Conservation (phyloP, 2,329 filamentous ascomycete genomes). For the Acrocalymma vagum region DNA sequence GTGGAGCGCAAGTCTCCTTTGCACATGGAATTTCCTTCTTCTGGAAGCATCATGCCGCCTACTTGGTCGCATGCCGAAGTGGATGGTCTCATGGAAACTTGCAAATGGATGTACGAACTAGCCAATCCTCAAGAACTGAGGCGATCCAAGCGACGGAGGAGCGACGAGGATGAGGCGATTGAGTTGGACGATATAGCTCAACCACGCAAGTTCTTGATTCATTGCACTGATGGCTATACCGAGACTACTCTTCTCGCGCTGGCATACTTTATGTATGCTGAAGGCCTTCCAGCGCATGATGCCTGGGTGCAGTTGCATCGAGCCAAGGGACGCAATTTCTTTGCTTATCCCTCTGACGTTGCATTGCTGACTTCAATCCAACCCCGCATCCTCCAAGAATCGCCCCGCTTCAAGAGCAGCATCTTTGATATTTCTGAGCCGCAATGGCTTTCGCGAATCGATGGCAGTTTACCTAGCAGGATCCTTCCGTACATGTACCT, state of each 20-base stretch:
- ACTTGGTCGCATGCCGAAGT: conserved; percentile 84
- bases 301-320: conserved; percentile 90
- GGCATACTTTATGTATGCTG: conserved; percentile 92
- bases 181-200: conserved; percentile 55
- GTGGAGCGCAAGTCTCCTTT: conserved; percentile 57
- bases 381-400: conserved; percentile 75
- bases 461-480: conserved; percentile 90
- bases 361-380: conserved; percentile 80
- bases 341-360: conserved; percentile 92
- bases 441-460: conserved; percentile 81
- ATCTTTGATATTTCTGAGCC: conserved; percentile 71
- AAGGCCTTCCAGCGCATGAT: conserved; percentile 79
- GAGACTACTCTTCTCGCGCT: conserved; percentile 89
- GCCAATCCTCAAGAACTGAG: conserved; percentile 68
- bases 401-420: conserved; percentile 63
- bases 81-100: conserved; percentile 84
- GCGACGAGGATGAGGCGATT: conserved; percentile 62
- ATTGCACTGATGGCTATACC: conserved; percentile 95
- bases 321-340: conserved; percentile 87
- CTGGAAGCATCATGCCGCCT: conserved; percentile 88
- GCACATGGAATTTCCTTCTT: conserved; percentile 86
- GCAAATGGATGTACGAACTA: conserved; percentile 88
- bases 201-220: conserved; percentile 79
- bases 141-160: conserved; percentile 54
- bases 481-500: conserved; percentile 95